These are phyloP conservation scores for Xanthoparmelia taractica DNA, from an alignment of 495 filamentous ascomycete species.

Conservation along the genomic window DNA sequence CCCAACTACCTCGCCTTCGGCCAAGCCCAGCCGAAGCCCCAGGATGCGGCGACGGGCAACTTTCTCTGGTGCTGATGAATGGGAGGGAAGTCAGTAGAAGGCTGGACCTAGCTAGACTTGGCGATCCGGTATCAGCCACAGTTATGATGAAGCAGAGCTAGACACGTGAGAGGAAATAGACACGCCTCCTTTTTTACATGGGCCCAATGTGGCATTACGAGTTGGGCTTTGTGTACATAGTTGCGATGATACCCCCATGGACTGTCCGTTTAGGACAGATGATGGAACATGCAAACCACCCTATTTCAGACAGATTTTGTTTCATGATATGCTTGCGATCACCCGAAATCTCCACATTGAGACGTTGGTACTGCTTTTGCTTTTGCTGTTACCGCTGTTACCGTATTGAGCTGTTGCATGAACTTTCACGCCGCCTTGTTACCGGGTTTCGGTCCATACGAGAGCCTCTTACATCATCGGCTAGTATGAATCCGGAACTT, in stretches of 20 bases:
- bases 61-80: conserved; percentile 20
- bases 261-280: not conserved
- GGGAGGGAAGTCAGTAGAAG: not conserved
- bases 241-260: conserved; percentile 12
- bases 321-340: not conserved
- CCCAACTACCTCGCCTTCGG: conserved; percentile 23
- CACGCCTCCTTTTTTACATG: too few relatives aligned
- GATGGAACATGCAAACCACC: not conserved
- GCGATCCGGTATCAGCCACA: conserved; percentile 9
- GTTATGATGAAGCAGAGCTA: conserved; percentile 1
- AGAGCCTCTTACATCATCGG: not conserved
- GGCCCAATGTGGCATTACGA: not conserved
- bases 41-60: conserved; percentile 15
- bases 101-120: not conserved
- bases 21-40: conserved; percentile 22
- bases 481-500: not conserved
- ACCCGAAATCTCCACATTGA: not conserved
- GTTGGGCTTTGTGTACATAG: conserved; percentile 9
- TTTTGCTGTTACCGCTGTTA: not conserved
- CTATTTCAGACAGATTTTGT: not conserved
- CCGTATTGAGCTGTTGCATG: conserved; percentile 6
- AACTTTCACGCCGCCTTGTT: conserved; percentile 8
- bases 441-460: not conserved
- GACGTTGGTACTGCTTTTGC: not conserved
- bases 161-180: not conserved